Conservation (phyloP, 306 rosid species). For the Astragalus glycyphyllos region DNA sequence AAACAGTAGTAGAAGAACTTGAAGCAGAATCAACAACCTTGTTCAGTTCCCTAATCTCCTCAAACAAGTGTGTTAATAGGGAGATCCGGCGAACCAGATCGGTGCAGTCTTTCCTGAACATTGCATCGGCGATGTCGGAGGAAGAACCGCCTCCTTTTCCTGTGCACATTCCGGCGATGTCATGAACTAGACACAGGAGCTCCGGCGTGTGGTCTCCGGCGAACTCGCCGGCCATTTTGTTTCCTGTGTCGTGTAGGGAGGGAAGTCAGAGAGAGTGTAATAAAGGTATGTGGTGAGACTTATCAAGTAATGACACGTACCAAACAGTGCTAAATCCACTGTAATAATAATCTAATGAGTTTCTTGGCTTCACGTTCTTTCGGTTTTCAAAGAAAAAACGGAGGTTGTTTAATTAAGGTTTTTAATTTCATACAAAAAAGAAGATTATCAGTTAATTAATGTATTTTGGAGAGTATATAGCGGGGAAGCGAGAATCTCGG, state of each 20-base stretch:
- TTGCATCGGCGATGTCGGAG: constrained; percentile 39
- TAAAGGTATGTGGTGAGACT: constrained; percentile 30
- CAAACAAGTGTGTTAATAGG: constrained; percentile 76
- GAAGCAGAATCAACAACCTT: constrained; percentile 47
- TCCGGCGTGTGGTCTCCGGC: constrained; percentile 60
- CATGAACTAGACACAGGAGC: constrained; percentile 57
- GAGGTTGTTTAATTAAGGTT: background rate
- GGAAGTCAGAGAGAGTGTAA: constrained; percentile 45
- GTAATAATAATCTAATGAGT: constrained; percentile 19
- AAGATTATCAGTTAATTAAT: background rate
- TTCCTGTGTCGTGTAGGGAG: background rate
- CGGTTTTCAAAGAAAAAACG: constrained; percentile 11
- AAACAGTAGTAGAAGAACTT: constrained; percentile 40
- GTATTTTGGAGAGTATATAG: background rate
- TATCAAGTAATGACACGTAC: constrained; percentile 43
- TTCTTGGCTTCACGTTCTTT: constrained; percentile 49
- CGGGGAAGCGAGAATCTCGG: constrained; percentile 49
- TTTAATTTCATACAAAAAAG: background rate
- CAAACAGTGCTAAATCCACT: constrained; percentile 13
- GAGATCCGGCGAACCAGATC: constrained; percentile 98
- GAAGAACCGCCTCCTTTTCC: constrained; percentile 44
- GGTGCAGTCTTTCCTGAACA: constrained; percentile 80
- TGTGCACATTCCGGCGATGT: constrained; percentile 57
- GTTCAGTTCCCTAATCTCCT: constrained; percentile 73
- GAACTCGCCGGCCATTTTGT: constrained; percentile 67